Base-by-base conservation (phyloP, 2,329 filamentous ascomycete genomes). In the Endoconidiophora polonica region DNA sequence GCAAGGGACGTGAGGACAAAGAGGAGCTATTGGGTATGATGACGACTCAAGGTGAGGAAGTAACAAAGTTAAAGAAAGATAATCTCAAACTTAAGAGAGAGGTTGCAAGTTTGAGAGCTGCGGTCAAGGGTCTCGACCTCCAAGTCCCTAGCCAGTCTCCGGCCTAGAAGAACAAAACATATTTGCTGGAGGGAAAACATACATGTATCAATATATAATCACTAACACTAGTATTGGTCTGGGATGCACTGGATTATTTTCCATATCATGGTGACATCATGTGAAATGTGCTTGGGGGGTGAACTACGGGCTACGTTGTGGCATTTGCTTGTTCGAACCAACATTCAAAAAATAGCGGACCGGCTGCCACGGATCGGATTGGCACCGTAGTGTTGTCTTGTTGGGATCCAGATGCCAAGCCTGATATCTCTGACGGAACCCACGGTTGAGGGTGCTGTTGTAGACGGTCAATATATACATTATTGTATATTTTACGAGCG, bases 1-100 rank as follows among this genome's bases (percentile, higher is more conserved):
- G 76, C 54, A 81, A 81, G 56, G 76, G 77, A 3, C 81, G 83
- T 45, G 82, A 86, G 40, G 86, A 85, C 9, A 83, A 85, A 58
- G 83, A 87, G 58, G 85, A 90, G 58, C 65, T 94, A 53, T 73
- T 87, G 59, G 67, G 67, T 36, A 77, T 79, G 60, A 62, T 94
- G 53, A 81, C 76, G 57, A 83, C 86, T 56, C 73, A 77, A 47
- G 73, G 83, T 56, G 87, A 93, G 54, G 88, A 95, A 65, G 75
- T 79, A 51, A 79, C 77, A 23, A 74, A 78, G 56, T 65, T 87
- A 55, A 86, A 86, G 67, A 87, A 85, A 65, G 90, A 96, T 63
- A 94, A 94, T 61, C 76, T 81, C 50, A 72, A 85, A 55, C 65
- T 95, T 58, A 87, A 83, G 68, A 73, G 87, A 58, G 87, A 94